Evolutionary conservation across 305 asterid genomes (phyloP).

Genomic region (Solanum hybrid): DNA sequence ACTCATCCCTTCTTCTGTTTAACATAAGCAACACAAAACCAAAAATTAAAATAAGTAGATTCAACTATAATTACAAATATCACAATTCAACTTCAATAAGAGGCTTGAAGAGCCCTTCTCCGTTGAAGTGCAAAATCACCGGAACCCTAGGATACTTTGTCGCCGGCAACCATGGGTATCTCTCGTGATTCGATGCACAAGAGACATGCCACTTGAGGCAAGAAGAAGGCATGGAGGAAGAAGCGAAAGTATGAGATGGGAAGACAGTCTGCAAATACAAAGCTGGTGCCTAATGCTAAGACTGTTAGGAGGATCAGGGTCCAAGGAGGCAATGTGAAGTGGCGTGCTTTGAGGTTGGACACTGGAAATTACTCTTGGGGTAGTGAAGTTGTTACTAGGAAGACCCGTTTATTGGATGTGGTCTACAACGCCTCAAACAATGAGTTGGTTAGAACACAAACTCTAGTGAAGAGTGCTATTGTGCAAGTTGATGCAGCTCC

Average conservation of each 20-base stretch:
- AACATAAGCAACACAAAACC: too few relatives aligned
- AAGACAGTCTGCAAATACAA: constrained; percentile 21
- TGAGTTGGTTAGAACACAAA: constrained; percentile 23
- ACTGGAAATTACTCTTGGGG: constrained; percentile 29
- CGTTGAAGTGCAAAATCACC: background rate
- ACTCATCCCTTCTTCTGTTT: too few relatives aligned
- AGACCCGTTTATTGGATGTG: constrained; percentile 21
- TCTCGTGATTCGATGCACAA: constrained; percentile 59
- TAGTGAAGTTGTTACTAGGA: constrained; percentile 23
- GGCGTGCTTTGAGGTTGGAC: constrained; percentile 29
- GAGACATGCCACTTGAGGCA: constrained; percentile 59
- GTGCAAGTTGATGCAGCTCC: constrained; percentile 26
- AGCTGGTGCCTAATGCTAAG: constrained; percentile 17
- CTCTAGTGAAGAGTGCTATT: constrained; percentile 23
- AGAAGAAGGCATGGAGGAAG: constrained; percentile 65
- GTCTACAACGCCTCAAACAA: constrained; percentile 54
- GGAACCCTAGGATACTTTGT: background rate
- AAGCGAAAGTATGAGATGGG: constrained; percentile 44
- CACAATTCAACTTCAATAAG: too few relatives aligned
- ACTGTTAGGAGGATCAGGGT: constrained; percentile 24
- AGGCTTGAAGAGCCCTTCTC: background rate
- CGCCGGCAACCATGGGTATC: constrained; percentile 17
- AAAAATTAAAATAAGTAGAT: too few relatives aligned
- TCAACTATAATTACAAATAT: too few relatives aligned
- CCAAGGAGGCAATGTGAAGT: constrained; percentile 25